Evolutionary conservation across 1,284 basidiomycete species (phyloP).

Genomic region (Tilletia horrida): DNA sequence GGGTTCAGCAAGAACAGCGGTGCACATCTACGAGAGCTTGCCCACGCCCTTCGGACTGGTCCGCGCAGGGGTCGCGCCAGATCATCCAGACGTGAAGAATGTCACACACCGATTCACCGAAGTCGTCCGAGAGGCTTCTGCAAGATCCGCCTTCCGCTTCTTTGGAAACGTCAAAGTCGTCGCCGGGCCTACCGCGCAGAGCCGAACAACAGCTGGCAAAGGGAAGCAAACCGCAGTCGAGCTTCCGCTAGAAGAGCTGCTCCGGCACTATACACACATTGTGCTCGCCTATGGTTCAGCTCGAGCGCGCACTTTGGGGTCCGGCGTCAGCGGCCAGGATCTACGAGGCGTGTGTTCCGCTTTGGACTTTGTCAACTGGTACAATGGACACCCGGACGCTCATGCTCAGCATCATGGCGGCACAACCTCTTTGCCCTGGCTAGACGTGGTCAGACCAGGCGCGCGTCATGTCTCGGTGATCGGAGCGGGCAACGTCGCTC

Average conservation of each 20-base stretch:
- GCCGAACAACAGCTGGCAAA: slow-evolving; percentile 13
- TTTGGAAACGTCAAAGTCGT: slow-evolving; percentile 87
- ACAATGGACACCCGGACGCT: slow-evolving; percentile 77
- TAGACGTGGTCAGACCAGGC: slow-evolving; percentile 18
- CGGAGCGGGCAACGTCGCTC: slow-evolving; percentile 92
- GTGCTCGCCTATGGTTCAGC: slow-evolving; percentile 78
- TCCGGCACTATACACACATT: slow-evolving; percentile 73
- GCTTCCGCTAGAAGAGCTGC: slow-evolving; percentile 64
- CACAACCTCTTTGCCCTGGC: slow-evolving; percentile 49
- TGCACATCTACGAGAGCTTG: slow-evolving; percentile 88
- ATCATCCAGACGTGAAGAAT: slow-evolving; percentile 98
- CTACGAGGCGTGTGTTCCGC: slow-evolving; percentile 69
- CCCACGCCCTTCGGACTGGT: slow-evolving; percentile 94
- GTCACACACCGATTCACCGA: slow-evolving; percentile 89
- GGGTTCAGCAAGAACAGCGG: slow-evolving; percentile 36
- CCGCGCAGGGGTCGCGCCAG: slow-evolving; percentile 93
- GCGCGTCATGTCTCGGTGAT: slow-evolving; percentile 72
- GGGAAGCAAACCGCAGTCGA: slow-evolving; percentile 59
- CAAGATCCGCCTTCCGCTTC: slow-evolving; percentile 56
- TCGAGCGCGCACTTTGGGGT: slow-evolving; percentile 57
- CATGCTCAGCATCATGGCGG: slow-evolving; percentile 35
- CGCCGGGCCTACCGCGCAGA: not conserved
- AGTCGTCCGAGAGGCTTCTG: slow-evolving; percentile 52
- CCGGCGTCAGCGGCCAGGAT: slow-evolving; percentile 57
- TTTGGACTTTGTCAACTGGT: slow-evolving; percentile 90